Conservation (phyloP, 2,329 filamentous ascomycete species). For the Aspergillus fumigatus region DNA sequence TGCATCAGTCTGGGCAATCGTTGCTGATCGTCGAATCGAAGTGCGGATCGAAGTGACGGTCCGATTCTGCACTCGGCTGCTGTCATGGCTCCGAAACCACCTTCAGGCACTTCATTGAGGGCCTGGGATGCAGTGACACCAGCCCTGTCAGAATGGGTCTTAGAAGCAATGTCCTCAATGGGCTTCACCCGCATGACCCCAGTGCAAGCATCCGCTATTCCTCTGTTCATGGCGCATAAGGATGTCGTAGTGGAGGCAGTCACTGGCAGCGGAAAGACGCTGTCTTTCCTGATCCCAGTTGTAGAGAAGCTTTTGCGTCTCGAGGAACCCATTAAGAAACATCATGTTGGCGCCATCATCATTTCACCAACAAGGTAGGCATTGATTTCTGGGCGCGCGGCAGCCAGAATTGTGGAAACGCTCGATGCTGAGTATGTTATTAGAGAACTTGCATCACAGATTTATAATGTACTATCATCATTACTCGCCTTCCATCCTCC, state of each 20-base stretch:
- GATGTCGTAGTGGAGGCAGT: constrained; percentile 92
- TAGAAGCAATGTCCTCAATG: constrained; percentile 78
- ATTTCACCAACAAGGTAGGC: constrained; percentile 71
- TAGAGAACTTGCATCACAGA: constrained; percentile 86
- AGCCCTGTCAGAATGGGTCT: constrained; percentile 73
- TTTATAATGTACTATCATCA: constrained; percentile 72
- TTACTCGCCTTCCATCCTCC: constrained; percentile 78
- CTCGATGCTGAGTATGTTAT: neutral
- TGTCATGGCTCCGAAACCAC: constrained; percentile 40
- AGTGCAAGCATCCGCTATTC: constrained; percentile 88
- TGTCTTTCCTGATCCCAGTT: constrained; percentile 79
- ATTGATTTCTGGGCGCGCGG: neutral
- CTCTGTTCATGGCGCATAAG: constrained; percentile 82
- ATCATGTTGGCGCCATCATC: constrained; percentile 86
- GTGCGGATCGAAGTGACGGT: neutral
- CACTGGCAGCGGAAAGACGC: constrained; percentile 85
- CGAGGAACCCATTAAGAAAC: constrained; percentile 78
- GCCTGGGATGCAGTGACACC: constrained; percentile 68
- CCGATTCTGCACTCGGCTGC: neutral
- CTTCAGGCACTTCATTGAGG: constrained; percentile 42
- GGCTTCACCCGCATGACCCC: constrained; percentile 86
- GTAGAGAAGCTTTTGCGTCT: constrained; percentile 75
- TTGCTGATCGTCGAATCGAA: neutral
- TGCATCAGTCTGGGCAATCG: constrained; percentile 6
- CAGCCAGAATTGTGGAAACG: neutral